Evolutionary conservation across 176 grass and related monocot genomes (phyloP), one percentile per base, ranked within the genome.

Genomic region (Pontederia crassipes): DNA sequence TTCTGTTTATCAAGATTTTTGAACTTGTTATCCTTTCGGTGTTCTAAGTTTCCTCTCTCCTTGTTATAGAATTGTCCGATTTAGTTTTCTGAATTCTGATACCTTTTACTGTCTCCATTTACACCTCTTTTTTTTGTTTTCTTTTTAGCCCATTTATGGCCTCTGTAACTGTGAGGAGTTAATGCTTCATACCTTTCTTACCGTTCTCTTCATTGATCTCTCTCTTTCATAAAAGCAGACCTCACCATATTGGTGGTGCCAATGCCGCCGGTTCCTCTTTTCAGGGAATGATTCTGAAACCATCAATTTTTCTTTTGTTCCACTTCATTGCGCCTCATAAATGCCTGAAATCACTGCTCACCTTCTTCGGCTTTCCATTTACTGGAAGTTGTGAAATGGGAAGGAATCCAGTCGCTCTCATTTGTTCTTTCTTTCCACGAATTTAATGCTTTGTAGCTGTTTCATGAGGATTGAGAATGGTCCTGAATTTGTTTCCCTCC

Each of bases 261-360:
- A 48, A 51, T 24, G 45, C 50, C 28, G 50, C 45, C 50, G 46
- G 20, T 49, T 51, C 46, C 18, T 46, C 16, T 65, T 51, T 15
- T 13, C 6, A 65, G 46, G 47, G 62, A 65, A 27, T 51, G 62
- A 65, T 65, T 65, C 18, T 18, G 17, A 20, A 40, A 40, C 32
- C 32, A 40, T 27, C 62, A 11, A 12, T 65, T 14, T 9, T 15
- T 63, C 46, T 9, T 15, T 63, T 63, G 10, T 63, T 32, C 46
- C 45, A 20, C 20, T 65, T 51, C 47, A 28, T 51, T 65, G 48
- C 50, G 11, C 47, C 18, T 18, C 24, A 52, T 77, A 74, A 70
- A 90, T 82, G 82, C 45, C 18, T 62, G 72, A 28, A 57, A 65
- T 58, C 68, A 72, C 78, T 74, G 52, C 75, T 65, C 61, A 79